Evolutionary conservation across 2,329 filamentous ascomycete genomes (phyloP).

Genomic region (Alternaria arborescens): DNA sequence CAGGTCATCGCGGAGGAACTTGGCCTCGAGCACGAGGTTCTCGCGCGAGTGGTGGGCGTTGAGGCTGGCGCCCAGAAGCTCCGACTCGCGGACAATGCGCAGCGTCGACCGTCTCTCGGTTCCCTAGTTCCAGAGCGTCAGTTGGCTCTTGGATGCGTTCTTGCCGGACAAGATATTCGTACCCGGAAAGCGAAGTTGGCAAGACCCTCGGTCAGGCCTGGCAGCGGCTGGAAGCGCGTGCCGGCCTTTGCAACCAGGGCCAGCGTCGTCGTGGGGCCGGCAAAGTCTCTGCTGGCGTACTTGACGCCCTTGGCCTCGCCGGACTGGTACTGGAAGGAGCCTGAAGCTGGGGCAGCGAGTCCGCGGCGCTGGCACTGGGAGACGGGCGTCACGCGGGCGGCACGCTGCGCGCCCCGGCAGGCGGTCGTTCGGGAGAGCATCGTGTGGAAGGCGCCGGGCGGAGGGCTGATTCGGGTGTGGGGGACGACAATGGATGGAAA

Average conservation of each 20-base stretch:
- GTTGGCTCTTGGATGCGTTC: constrained; percentile 8
- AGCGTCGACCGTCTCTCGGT: constrained; percentile 88
- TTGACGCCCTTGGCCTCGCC: constrained; percentile 88
- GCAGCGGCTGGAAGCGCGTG: constrained; percentile 88
- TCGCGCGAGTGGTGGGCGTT: constrained; percentile 89
- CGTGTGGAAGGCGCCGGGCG: constrained; percentile 51
- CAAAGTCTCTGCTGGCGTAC: constrained; percentile 87
- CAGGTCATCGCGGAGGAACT: constrained; percentile 93
- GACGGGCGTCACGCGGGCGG: constrained; percentile 67
- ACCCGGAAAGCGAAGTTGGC: constrained; percentile 99
- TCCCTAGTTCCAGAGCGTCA: constrained; percentile 66
- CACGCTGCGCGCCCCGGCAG: constrained; percentile 70
- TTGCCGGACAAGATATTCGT: constrained; percentile 20
- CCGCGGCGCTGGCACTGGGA: constrained; percentile 64
- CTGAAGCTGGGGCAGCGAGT: constrained; percentile 73
- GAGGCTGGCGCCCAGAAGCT: constrained; percentile 93
- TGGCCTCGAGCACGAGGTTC: constrained; percentile 89
- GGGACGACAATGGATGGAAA: constrained; percentile 58
- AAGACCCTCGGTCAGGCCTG: constrained; percentile 87
- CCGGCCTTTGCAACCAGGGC: constrained; percentile 94
- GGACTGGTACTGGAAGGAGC: constrained; percentile 86
- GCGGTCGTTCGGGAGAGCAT: constrained; percentile 75
- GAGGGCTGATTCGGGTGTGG: constrained; percentile 58
- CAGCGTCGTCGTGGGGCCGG: constrained; percentile 88
- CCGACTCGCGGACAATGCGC: constrained; percentile 92